A percentile compares a stretch with the other conserved stretches of the same genome.
Conservation (phyloP, 768 basidiomycete species). For the Tricholomella constricta region DNA sequence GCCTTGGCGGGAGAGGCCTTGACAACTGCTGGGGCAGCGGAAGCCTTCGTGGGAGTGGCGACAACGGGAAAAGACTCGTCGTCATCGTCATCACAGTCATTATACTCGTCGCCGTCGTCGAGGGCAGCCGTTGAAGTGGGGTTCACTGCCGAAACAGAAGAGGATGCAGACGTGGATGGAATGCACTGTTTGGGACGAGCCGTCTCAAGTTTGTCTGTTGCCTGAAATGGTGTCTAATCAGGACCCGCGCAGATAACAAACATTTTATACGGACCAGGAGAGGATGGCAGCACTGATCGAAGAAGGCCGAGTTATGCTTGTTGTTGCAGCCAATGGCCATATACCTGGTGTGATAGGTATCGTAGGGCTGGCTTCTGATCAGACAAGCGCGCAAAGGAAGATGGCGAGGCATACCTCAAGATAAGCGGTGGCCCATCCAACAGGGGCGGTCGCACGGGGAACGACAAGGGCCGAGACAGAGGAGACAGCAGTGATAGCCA, state of each 20-base stretch:
- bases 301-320: constrained; percentile 57
- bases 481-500: constrained; percentile 41
- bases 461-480: constrained; percentile 42
- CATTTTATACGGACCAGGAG: constrained; percentile 47
- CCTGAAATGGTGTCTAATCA: constrained; percentile 31
- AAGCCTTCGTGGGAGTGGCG: constrained; percentile 16
- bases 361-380: constrained; percentile 43
- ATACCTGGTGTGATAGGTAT: constrained; percentile 63
- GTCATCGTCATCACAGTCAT: constrained; percentile 31
- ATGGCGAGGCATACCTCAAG: constrained; percentile 42
- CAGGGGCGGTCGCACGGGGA: constrained; percentile 41
- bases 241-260: constrained; percentile 1
- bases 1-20: constrained; percentile 10
- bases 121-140: constrained; percentile 30
- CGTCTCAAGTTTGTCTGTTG: constrained; percentile 47
- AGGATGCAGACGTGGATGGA: constrained; percentile 36
- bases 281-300: constrained; percentile 72
- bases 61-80: constrained; percentile 19
- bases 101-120: constrained; percentile 36
- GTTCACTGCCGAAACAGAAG: constrained; percentile 24
- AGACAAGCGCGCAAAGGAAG: constrained; percentile 5
- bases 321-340: constrained; percentile 50
- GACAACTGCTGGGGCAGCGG: too few species aligned
- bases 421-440: constrained; percentile 43
- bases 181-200: constrained; percentile 55